Evolutionary conservation across 768 basidiomycete species (phyloP).

Genomic region (Pluteus cervinus): DNA sequence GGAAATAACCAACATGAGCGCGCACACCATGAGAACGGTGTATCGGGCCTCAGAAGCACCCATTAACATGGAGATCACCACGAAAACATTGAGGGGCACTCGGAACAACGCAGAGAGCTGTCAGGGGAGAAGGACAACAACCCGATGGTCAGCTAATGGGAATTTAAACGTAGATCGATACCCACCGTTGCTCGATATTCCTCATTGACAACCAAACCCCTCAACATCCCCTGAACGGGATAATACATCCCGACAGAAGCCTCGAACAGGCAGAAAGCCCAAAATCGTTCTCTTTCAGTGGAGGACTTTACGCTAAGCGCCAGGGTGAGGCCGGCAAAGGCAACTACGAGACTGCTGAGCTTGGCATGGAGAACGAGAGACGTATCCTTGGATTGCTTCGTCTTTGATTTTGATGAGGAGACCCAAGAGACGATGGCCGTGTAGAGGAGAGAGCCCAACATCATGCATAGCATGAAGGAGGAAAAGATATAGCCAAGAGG

Average conservation of each 20-base stretch:
- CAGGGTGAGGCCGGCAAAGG: conserved; percentile 50
- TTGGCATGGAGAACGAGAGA: conserved; percentile 52
- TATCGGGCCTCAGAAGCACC: conserved; percentile 62
- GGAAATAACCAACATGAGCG: conserved; percentile 52
- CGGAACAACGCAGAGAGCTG: conserved; percentile 69
- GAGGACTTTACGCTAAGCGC: conserved; percentile 38
- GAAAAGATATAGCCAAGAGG: conserved; percentile 80
- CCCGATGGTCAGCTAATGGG: conserved; percentile 1
- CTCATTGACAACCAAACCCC: conserved; percentile 59
- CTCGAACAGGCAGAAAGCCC: conserved; percentile 71
- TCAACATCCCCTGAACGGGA: conserved; percentile 70
- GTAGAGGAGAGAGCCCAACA: conserved; percentile 71
- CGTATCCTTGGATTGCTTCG: neutral
- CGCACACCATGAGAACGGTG: conserved; percentile 52
- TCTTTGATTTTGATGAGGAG: conserved; percentile 4
- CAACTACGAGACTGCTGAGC: conserved; percentile 58
- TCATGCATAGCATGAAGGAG: conserved; percentile 77
- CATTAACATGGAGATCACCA: conserved; percentile 61
- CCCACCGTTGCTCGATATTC: conserved; percentile 71
- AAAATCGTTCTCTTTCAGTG: conserved; percentile 51
- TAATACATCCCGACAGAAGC: conserved; percentile 78
- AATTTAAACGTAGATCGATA: conserved; percentile 4
- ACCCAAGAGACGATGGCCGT: conserved; percentile 40
- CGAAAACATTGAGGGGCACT: conserved; percentile 70
- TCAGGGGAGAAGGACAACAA: conserved; percentile 1